Evolutionary conservation across 805 yeast species (phyloP).

Genomic region (Maudiozyma serrabonitensis): DNA sequence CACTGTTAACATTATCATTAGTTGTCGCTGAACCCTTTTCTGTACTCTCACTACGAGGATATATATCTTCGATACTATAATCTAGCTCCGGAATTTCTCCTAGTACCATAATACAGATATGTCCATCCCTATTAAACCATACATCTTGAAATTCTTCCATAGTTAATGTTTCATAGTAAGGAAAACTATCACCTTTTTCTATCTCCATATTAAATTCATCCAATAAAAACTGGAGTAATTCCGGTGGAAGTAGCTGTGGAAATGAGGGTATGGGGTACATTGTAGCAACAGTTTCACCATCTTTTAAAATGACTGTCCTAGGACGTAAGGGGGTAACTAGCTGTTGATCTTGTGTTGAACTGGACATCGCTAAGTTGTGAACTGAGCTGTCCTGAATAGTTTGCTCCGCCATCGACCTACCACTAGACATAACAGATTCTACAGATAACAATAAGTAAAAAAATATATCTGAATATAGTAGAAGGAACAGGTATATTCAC

Average conservation of each 20-base stretch:
- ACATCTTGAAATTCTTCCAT: slow-evolving; percentile 68
- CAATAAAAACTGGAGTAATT: slow-evolving; percentile 66
- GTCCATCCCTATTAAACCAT: slow-evolving; percentile 64
- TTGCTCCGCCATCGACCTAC: not conserved
- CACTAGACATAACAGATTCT: not conserved
- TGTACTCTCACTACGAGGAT: not conserved
- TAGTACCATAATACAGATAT: slow-evolving; percentile 44
- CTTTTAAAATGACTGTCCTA: slow-evolving; percentile 70
- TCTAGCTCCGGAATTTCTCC: slow-evolving; percentile 59
- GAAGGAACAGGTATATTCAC: too few relatives aligned
- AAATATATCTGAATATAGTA: too few relatives aligned
- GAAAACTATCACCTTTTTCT: slow-evolving; percentile 77
- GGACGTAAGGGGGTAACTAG: slow-evolving; percentile 34
- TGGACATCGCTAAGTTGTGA: not conserved
- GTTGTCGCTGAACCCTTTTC: not conserved
- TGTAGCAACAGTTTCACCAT: slow-evolving; percentile 88
- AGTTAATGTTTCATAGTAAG: slow-evolving; percentile 72
- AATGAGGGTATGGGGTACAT: slow-evolving; percentile 71
- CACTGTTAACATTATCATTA: slow-evolving; percentile 6
- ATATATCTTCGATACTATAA: slow-evolving; percentile 15
- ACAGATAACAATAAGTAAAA: too few relatives aligned
- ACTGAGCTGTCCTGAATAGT: not conserved
- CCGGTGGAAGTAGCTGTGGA: slow-evolving; percentile 57
- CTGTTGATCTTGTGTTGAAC: not conserved
- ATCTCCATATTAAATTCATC: slow-evolving; percentile 93